Percentiles rank a stretch among this genome's conserved stretches.
phyloP scores from a whole-genome alignment of 352 stramenopile genomes.

The Pythium monospermum region DNA sequence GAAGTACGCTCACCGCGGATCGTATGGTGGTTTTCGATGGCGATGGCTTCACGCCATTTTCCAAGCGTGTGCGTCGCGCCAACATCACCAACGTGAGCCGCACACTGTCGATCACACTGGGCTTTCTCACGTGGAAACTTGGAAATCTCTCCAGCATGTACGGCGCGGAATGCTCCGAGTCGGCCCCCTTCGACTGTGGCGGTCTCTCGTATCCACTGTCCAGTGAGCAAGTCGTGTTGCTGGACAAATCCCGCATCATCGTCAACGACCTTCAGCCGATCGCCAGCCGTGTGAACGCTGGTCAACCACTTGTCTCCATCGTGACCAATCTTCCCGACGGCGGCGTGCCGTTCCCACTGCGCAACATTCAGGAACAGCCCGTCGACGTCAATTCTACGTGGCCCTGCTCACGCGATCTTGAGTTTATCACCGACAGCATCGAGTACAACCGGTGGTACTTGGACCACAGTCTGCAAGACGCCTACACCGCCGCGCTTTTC shows the following conservation, averaged over 20 bases:
- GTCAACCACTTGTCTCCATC: constrained; percentile 6
- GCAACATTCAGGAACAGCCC: constrained; percentile 2
- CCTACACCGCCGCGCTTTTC: constrained; percentile 18
- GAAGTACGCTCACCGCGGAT: constrained; percentile 7
- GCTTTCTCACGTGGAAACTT: constrained; percentile 9
- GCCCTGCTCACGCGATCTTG: constrained; percentile 13
- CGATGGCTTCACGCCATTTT: not conserved
- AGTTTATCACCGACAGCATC: constrained; percentile 12
- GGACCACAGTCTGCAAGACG: constrained; percentile 17
- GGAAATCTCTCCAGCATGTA: constrained; percentile 8
- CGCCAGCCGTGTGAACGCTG: not conserved
- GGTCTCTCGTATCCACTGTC: constrained; percentile 6
- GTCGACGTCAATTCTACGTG: not conserved
- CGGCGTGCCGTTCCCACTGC: constrained; percentile 8
- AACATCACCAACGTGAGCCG: constrained; percentile 18
- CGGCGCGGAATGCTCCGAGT: no score
- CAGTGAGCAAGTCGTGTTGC: not conserved
- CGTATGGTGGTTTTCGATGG: constrained; percentile 7
- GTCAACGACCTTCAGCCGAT: constrained; percentile 8
- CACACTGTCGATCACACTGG: constrained; percentile 13
- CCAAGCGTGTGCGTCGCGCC: constrained; percentile 2
- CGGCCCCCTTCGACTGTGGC: not conserved
- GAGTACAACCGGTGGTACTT: constrained; percentile 17
- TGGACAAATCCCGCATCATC: not conserved
- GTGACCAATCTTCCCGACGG: constrained; percentile 9